Base-by-base conservation (phyloP, 2,329 filamentous ascomycete genomes). In the Juglanconis sp. region DNA sequence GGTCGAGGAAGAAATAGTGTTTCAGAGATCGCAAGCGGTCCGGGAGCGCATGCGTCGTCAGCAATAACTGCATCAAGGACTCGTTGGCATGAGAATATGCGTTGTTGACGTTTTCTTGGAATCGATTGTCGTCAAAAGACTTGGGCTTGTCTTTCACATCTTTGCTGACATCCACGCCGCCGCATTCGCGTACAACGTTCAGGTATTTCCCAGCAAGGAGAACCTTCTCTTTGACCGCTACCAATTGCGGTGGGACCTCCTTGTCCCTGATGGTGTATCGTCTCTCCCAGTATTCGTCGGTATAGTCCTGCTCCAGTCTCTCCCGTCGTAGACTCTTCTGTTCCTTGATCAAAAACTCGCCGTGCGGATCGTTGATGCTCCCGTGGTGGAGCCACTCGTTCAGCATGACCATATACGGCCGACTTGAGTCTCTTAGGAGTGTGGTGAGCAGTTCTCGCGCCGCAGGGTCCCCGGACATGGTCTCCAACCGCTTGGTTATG, bases 321-420 rank as follows among this genome's bases (percentile, higher is more conserved):
- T 98, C 95, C 46, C 95, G 86, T 61, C 89, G 89, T 68, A 99
- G 97, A 69, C 93, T 96, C 74, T 94, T 96, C 68, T 96, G 92
- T 73, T 98, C 95, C 70, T 96, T 96, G 70, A 99, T 88, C 56
- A 99, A 77, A 67, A 99, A 99, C 73, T 99, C 95, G 1, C 88
- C 85, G 72, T 98, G 94, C 0, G 93, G 92, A 72, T 99, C 95
- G 69, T 90, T 91, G 73, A 99, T 98, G 53, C 89, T 92, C 44
- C 95, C 95, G 70, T 96, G 94, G 70, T 99, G 95, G 15, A 99
- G 79, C 95, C 95, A 99, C 73, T 98, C 94, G 69, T 99, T 99
- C 63, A 99, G 79, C 95, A 99, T 99, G 47, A 85, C 84, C 93
- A 98, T 97, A 72, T 99, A 99, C 0, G 95, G 95, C 58, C 89